Conservation (phyloP, 495 filamentous ascomycete genomes). For the Tuber indicum region DNA sequence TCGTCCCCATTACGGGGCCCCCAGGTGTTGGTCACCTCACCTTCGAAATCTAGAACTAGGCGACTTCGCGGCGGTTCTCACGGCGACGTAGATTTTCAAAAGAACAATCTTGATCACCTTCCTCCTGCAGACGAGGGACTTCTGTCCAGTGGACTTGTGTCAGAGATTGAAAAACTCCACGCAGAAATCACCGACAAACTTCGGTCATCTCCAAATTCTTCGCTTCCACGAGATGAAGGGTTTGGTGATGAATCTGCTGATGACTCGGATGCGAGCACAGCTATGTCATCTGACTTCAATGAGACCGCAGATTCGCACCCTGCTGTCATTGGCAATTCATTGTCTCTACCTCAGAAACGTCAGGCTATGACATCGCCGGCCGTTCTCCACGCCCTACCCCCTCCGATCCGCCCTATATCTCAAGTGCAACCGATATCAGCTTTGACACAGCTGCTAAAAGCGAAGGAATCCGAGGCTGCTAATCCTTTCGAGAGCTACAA, state of each 20-base stretch:
- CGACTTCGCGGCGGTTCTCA: slow-evolving; percentile 39
- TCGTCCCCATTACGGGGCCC: slow-evolving; percentile 72
- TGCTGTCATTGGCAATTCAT: slow-evolving; percentile 39
- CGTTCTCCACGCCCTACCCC: slow-evolving; percentile 69
- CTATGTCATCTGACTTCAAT: slow-evolving; percentile 62
- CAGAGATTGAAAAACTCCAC: slow-evolving; percentile 33
- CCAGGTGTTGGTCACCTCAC: slow-evolving; percentile 54
- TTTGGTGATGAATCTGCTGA: slow-evolving; percentile 57
- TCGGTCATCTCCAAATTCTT: slow-evolving; percentile 39
- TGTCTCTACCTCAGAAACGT: slow-evolving; percentile 41
- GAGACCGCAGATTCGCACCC: slow-evolving; percentile 55
- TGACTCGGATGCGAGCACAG: slow-evolving; percentile 57
- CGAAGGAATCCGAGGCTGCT: slow-evolving; percentile 68
- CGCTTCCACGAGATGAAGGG: slow-evolving; percentile 42
- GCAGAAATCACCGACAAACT: slow-evolving; percentile 34
- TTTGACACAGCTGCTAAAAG: slow-evolving; percentile 63
- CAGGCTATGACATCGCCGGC: slow-evolving; percentile 46
- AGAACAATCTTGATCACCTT: slow-evolving; percentile 29
- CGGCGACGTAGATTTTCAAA: slow-evolving; percentile 40
- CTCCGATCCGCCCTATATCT: slow-evolving; percentile 77
- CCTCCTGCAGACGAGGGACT: slow-evolving; percentile 39
- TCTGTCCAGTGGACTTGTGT: slow-evolving; percentile 37
- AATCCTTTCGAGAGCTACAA: slow-evolving; percentile 82
- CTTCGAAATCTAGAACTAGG: slow-evolving; percentile 41
- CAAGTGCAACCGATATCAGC: slow-evolving; percentile 57